Evolutionary conservation across 2,329 filamentous ascomycete species (phyloP).

Genomic region (Metarhizium album): DNA sequence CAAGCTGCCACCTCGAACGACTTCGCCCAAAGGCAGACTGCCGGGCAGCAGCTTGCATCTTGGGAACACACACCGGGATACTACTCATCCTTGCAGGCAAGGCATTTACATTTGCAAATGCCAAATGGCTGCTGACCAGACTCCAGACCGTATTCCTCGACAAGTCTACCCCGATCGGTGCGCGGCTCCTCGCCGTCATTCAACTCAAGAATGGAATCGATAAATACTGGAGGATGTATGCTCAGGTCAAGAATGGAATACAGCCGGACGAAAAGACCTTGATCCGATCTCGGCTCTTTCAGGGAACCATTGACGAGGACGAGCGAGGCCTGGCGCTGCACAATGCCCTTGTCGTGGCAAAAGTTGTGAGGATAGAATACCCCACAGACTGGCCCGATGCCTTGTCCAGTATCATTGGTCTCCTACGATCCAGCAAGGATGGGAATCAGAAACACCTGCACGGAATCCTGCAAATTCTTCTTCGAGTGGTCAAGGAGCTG

Average conservation of each 20-base stretch:
- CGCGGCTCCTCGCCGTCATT: slow-evolving; percentile 83
- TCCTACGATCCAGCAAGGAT: slow-evolving; percentile 43
- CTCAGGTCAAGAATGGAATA: slow-evolving; percentile 48
- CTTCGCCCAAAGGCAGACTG: slow-evolving; percentile 52
- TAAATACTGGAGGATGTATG: slow-evolving; percentile 73
- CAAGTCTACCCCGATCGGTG: slow-evolving; percentile 60
- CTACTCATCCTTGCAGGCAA: slow-evolving; percentile 58
- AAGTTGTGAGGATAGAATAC: slow-evolving; percentile 82
- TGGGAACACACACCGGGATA: slow-evolving; percentile 61
- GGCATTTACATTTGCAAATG: slow-evolving; percentile 1
- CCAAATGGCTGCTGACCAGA: background rate
- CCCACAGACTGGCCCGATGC: slow-evolving; percentile 71
- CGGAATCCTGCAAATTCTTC: slow-evolving; percentile 63
- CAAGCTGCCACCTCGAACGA: slow-evolving; percentile 52
- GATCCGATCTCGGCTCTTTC: slow-evolving; percentile 66
- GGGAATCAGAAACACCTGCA: slow-evolving; percentile 56
- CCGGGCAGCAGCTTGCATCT: slow-evolving; percentile 57
- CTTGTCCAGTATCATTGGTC: slow-evolving; percentile 47
- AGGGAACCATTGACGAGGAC: slow-evolving; percentile 66
- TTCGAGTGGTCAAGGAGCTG: slow-evolving; percentile 86
- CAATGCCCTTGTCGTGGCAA: slow-evolving; percentile 79
- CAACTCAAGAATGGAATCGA: slow-evolving; percentile 96
- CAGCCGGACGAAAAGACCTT: slow-evolving; percentile 63
- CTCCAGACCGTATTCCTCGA: slow-evolving; percentile 69
- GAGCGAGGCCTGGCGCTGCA: slow-evolving; percentile 70